Evolutionary conservation across 2,329 filamentous ascomycete species (phyloP).

Genomic region (Sporothrix pallida): DNA sequence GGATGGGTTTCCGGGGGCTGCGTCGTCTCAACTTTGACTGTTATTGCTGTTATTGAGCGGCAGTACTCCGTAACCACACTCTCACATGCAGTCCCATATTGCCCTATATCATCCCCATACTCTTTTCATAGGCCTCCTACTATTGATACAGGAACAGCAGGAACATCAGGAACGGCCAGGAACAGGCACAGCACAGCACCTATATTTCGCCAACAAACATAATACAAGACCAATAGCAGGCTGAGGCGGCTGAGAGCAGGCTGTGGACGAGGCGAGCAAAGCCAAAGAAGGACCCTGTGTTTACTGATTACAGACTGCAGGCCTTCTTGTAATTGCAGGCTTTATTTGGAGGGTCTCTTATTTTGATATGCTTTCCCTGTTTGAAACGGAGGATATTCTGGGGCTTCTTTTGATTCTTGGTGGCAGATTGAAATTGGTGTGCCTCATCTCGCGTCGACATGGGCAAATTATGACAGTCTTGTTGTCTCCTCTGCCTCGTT

Average conservation of each 20-base stretch:
- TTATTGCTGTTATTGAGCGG: no score
- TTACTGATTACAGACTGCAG: background rate
- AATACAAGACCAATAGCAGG: background rate
- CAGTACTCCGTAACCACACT: background rate
- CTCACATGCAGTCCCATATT: background rate
- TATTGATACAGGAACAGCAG: constrained; percentile 16
- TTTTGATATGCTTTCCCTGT: background rate
- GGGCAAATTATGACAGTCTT: background rate
- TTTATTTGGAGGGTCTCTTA: background rate
- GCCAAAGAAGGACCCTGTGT: background rate
- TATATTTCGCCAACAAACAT: background rate
- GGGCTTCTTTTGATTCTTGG: background rate
- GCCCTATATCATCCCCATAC: constrained; percentile 17
- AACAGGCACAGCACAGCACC: background rate
- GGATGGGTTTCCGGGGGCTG: constrained; percentile 15
- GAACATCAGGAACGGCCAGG: background rate
- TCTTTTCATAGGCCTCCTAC: background rate
- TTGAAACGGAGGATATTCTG: constrained; percentile 3
- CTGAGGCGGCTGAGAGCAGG: constrained; percentile 4
- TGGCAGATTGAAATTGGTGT: background rate
- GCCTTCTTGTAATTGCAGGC: background rate
- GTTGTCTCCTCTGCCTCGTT: no score
- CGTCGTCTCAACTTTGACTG: background rate
- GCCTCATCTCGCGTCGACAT: constrained; percentile 21
- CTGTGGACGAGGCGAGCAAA: background rate